Percentiles rank a stretch among this genome's conserved stretches.
Conservation (phyloP, 129 eudicot species). For the Mikania micrantha region DNA sequence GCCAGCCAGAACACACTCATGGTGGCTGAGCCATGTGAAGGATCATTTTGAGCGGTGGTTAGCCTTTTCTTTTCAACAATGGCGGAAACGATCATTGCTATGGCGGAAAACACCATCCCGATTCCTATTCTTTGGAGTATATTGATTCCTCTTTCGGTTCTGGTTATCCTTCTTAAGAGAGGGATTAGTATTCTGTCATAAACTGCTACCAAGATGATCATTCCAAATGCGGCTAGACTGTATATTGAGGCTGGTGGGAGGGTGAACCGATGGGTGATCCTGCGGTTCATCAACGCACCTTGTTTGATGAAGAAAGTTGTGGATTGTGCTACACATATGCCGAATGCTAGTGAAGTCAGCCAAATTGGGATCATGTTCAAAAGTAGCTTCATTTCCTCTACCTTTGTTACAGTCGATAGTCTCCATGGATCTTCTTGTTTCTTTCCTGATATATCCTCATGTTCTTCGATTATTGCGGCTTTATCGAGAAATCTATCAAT, state of each 20-base stretch:
- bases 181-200: conserved; percentile 66
- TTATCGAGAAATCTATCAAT: conserved; percentile 57
- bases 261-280: conserved; percentile 26
- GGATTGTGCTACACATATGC: conserved; percentile 58
- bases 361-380: conserved; percentile 72
- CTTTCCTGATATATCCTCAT: conserved; percentile 8
- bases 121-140: conserved; percentile 75
- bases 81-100: conserved; percentile 61
- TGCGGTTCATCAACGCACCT: conserved; percentile 43
- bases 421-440: conserved; percentile 52
- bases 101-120: conserved; percentile 51
- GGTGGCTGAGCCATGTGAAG: conserved; percentile 31
- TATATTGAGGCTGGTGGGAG: conserved; percentile 79
- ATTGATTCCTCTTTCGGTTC: conserved; percentile 65
- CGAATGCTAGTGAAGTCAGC: conserved; percentile 64
- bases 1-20: conserved; percentile 81
- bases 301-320: conserved; percentile 86
- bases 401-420: conserved; percentile 67
- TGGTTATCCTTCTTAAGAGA: conserved; percentile 35
- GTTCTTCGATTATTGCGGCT: conserved; percentile 53
- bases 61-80: conserved; percentile 55
- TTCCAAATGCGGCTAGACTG: conserved; percentile 50
- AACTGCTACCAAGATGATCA: conserved; percentile 43
- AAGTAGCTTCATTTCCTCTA: conserved; percentile 69
- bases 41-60: conserved; percentile 15